These are phyloP conservation scores for Alternaria sp. DNA, from an alignment of 2,329 filamentous ascomycete species.

Conservation along the genomic window DNA sequence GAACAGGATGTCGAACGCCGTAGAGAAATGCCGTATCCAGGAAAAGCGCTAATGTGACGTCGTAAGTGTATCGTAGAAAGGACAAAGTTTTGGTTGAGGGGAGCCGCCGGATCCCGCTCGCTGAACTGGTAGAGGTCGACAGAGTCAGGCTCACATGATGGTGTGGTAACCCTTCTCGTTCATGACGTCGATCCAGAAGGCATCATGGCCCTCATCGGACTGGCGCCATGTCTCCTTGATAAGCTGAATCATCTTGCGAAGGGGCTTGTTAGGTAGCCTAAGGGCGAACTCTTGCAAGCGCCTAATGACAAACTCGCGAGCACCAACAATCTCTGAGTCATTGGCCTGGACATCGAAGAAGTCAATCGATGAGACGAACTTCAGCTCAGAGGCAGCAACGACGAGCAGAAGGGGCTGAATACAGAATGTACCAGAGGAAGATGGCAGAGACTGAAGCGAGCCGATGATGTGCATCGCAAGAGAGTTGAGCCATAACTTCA, in stretches of 20 bases:
- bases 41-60: constrained; percentile 4
- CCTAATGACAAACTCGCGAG: constrained; percentile 59
- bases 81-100: constrained; percentile 5
- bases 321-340: constrained; percentile 54
- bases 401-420: constrained; percentile 64
- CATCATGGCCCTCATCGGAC: constrained; percentile 59
- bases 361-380: constrained; percentile 52
- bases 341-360: constrained; percentile 53
- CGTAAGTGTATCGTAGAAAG: constrained; percentile 11
- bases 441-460: constrained; percentile 59
- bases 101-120: not conserved
- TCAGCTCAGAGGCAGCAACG: constrained; percentile 60
- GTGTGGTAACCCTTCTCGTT: constrained; percentile 66
- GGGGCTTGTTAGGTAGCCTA: constrained; percentile 61
- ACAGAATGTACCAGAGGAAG: constrained; percentile 62
- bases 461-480: constrained; percentile 61
- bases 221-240: constrained; percentile 63
- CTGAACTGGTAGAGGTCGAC: not conserved
- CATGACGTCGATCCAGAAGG: constrained; percentile 66
- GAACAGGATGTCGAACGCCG: constrained; percentile 14
- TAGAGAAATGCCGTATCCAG: constrained; percentile 8
- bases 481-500: constrained; percentile 58
- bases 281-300: constrained; percentile 57
- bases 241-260: constrained; percentile 59
- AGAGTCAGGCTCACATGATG: constrained; percentile 57